A percentile compares a stretch with the other conserved stretches of the same genome.
Evolutionary conservation across 164 flowering plant species (phyloP).

Genomic region (Vitis labrusca): DNA sequence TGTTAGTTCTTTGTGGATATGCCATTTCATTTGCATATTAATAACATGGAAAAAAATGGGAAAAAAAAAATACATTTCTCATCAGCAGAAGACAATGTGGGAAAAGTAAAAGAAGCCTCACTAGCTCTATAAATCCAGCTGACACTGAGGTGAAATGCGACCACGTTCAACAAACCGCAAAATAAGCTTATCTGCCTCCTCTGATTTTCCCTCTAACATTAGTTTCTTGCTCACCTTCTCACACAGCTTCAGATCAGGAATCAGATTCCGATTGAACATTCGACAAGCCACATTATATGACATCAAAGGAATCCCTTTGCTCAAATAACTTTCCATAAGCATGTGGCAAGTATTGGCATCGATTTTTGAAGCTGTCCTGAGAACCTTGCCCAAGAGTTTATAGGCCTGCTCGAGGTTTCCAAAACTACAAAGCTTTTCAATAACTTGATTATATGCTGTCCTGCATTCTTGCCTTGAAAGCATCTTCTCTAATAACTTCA

Average conservation of each 20-base stretch:
- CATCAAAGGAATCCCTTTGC: slow-evolving; percentile 45
- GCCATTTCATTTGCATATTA: too few species aligned
- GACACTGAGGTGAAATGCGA: slow-evolving; percentile 27
- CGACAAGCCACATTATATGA: slow-evolving; percentile 82
- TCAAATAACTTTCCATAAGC: slow-evolving; percentile 68
- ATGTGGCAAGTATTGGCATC: slow-evolving; percentile 75
- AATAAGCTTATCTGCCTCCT: slow-evolving; percentile 78
- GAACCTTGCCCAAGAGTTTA: slow-evolving; percentile 62
- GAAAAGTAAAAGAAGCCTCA: too few species aligned
- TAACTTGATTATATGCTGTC: slow-evolving; percentile 75
- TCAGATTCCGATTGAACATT: slow-evolving; percentile 79
- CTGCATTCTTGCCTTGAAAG: slow-evolving; percentile 45
- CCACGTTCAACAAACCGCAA: slow-evolving; percentile 80
- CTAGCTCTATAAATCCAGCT: slow-evolving; percentile 9
- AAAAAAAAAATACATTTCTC: too few species aligned
- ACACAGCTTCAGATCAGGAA: slow-evolving; percentile 80
- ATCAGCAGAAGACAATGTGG: too few species aligned
- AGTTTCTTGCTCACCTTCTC: slow-evolving; percentile 62
- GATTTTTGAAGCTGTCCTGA: slow-evolving; percentile 66
- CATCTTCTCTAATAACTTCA: slow-evolving; percentile 74
- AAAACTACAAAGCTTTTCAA: slow-evolving; percentile 82
- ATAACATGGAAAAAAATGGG: too few species aligned
- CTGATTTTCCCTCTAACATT: slow-evolving; percentile 43
- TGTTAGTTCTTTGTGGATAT: too few species aligned
- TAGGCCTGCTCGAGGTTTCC: slow-evolving; percentile 74